A percentile compares a stretch with the other conserved stretches of the same genome.
phyloP scores from a whole-genome alignment of 1,284 basidiomycete species.

The Irpex sp. region DNA sequence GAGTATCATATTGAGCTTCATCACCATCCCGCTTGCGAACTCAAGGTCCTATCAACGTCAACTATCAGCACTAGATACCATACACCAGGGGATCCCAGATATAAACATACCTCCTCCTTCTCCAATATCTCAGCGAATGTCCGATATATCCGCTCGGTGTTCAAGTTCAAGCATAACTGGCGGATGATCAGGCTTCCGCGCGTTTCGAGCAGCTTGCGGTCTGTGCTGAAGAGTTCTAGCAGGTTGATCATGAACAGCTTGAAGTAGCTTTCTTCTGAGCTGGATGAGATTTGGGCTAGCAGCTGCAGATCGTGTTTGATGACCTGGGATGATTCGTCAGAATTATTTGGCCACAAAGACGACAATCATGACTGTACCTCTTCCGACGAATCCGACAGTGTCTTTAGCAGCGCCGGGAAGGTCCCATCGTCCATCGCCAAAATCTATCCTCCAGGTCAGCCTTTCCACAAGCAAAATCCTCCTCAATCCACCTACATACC shows the following conservation, averaged over 20 bases:
- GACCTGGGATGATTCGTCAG: constrained; percentile 66
- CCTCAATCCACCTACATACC: constrained; percentile 36
- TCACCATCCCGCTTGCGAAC: constrained; percentile 95
- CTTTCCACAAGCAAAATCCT: not conserved
- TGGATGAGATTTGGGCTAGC: constrained; percentile 94
- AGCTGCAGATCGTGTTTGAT: constrained; percentile 96
- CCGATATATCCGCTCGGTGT: constrained; percentile 93
- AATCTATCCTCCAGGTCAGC: constrained; percentile 49
- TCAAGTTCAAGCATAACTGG: constrained; percentile 91
- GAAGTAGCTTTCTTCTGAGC: constrained; percentile 94
- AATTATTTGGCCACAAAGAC: too few species aligned
- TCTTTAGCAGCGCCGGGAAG: constrained; percentile 93
- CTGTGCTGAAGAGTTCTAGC: constrained; percentile 93
- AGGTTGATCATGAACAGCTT: constrained; percentile 95
- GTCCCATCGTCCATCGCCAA: constrained; percentile 96
- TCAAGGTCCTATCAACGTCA: constrained; percentile 73
- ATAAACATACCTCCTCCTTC: constrained; percentile 81
- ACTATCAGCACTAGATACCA: not conserved
- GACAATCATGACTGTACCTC: constrained; percentile 73
- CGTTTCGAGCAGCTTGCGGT: constrained; percentile 85
- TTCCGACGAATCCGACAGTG: constrained; percentile 94
- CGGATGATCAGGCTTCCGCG: constrained; percentile 95
- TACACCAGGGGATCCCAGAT: too few species aligned
- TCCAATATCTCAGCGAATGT: constrained; percentile 97
- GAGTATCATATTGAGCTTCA: constrained; percentile 95